Percentiles rank a stretch among this genome's conserved stretches.
Conservation (phyloP, 345 rosid genomes). For the Salix dunnii region DNA sequence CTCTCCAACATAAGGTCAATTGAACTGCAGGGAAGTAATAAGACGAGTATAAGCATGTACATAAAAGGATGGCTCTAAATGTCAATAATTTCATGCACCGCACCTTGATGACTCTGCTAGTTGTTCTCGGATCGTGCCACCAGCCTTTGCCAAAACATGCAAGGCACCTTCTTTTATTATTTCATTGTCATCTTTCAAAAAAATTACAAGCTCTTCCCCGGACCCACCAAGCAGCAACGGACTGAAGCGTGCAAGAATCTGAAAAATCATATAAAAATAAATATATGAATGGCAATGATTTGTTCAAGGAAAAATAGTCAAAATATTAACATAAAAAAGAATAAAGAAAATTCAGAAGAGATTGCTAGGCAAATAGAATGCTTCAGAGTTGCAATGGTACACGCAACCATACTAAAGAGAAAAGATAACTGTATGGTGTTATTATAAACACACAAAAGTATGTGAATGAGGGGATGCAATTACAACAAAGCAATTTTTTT, state of each 20-base stretch:
- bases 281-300: neutral
- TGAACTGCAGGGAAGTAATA: slow-evolving; percentile 56
- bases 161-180: slow-evolving; percentile 81
- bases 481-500: neutral
- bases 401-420: neutral
- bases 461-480: neutral
- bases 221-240: slow-evolving; percentile 73
- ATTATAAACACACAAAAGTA: neutral
- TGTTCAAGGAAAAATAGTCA: neutral
- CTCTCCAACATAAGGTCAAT: slow-evolving; percentile 87
- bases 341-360: neutral
- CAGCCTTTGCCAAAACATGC: slow-evolving; percentile 93
- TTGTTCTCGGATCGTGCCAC: slow-evolving; percentile 91
- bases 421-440: neutral
- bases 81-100: slow-evolving; percentile 21
- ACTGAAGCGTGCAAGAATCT: slow-evolving; percentile 85
- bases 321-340: neutral
- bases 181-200: slow-evolving; percentile 84
- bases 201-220: slow-evolving; percentile 74
- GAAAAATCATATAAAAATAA: slow-evolving; percentile 22
- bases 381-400: neutral
- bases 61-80: slow-evolving; percentile 6
- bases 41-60: slow-evolving; percentile 23
- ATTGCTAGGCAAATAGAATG: neutral
- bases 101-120: slow-evolving; percentile 78